These are phyloP conservation scores for Fusarium sp. DNA, from an alignment of 2,329 filamentous ascomycete species.

Conservation along the genomic window DNA sequence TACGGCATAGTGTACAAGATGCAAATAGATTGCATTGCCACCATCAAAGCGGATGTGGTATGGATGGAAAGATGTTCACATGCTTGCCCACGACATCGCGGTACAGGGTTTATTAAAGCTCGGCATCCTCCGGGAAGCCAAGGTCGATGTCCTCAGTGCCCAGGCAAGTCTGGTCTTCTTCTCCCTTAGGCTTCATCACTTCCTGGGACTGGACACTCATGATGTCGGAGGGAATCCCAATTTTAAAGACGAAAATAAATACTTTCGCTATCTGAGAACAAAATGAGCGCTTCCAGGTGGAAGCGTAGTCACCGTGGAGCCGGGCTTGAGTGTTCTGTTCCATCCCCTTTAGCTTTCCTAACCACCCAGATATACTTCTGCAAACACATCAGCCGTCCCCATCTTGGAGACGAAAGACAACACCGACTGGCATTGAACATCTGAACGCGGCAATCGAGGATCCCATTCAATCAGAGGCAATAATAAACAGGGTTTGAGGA, in stretches of 20 bases:
- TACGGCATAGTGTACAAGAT: background rate
- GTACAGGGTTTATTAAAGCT: background rate
- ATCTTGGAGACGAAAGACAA: background rate
- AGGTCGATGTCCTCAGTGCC: background rate
- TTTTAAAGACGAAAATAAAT: background rate
- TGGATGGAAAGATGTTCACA: background rate
- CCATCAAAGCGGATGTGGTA: background rate
- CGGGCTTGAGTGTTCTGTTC: background rate
- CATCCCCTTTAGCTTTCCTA: background rate
- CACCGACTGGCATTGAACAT: background rate
- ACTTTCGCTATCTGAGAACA: background rate
- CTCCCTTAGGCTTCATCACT: background rate
- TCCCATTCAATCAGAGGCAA: background rate
- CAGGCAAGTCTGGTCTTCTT: background rate
- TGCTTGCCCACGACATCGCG: background rate
- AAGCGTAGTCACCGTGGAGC: background rate
- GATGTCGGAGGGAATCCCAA: background rate
- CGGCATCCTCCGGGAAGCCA: background rate
- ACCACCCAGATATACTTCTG: background rate
- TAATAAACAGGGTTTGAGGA: background rate
- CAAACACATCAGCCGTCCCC: background rate
- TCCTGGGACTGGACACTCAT: background rate
- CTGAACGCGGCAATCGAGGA: background rate
- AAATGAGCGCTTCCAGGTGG: background rate
- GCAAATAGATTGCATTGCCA: background rate